Percentiles rank a stretch among this genome's conserved stretches.
Conservation (phyloP, 1,139 yeast species). For the Pneumocystis oryctolagi region DNA sequence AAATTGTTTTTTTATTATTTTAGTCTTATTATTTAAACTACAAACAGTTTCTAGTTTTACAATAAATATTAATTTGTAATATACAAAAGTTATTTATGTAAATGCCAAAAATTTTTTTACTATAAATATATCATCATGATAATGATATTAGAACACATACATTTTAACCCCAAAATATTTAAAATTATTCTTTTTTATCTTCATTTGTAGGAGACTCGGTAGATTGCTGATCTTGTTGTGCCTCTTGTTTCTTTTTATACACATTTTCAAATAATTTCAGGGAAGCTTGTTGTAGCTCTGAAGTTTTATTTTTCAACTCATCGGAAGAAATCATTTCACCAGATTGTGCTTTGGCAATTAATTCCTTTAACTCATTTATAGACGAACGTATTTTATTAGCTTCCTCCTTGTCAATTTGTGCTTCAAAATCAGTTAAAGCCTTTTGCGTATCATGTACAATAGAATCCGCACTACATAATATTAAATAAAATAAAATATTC, state of each 20-base stretch:
- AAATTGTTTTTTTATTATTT: too few relatives aligned
- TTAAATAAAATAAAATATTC: neutral
- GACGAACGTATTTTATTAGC: slow-evolving; percentile 73
- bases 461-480: slow-evolving; percentile 55
- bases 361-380: slow-evolving; percentile 69
- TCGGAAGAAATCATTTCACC: slow-evolving; percentile 63
- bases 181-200: neutral
- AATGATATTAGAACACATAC: neutral
- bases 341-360: slow-evolving; percentile 84
- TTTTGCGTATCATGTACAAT: slow-evolving; percentile 91
- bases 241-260: slow-evolving; percentile 54
- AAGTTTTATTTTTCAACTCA: slow-evolving; percentile 82
- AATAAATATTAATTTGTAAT: neutral
- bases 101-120: neutral
- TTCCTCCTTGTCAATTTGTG: slow-evolving; percentile 73
- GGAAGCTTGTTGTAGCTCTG: slow-evolving; percentile 83
- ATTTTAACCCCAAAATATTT: neutral
- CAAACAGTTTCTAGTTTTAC: neutral
- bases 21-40: too few relatives aligned
- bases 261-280: slow-evolving; percentile 89
- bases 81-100: neutral
- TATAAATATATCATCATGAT: neutral
- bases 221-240: neutral
- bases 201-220: neutral
- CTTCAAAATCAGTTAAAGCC: slow-evolving; percentile 88